Conservation (phyloP, 805 yeast species). For the Lipomyces orientalis region DNA sequence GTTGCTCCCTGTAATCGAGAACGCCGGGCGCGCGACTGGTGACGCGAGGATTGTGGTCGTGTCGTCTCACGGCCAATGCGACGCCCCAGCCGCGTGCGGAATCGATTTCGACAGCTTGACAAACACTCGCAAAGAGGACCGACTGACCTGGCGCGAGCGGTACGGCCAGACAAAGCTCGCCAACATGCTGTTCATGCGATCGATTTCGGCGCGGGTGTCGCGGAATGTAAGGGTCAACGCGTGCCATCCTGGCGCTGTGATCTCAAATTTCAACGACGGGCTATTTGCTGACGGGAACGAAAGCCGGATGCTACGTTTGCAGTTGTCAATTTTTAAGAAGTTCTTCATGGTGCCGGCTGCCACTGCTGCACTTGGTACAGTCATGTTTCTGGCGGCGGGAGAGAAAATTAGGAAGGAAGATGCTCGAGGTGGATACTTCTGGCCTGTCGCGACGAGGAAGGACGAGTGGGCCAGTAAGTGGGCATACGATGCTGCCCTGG, state of each 20-base stretch:
- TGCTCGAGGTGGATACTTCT: background rate
- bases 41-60: conserved; percentile 5
- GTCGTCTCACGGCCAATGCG: conserved; percentile 4
- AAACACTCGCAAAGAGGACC: background rate
- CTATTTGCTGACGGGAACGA: background rate
- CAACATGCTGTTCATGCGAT: conserved; percentile 3
- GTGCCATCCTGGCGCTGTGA: conserved; percentile 4
- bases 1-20: background rate
- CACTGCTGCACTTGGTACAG: background rate
- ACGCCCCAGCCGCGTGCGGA: background rate
- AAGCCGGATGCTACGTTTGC: background rate
- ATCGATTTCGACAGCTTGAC: conserved; percentile 3
- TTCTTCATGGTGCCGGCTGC: conserved; percentile 1
- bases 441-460: conserved; percentile 1
- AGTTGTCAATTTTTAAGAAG: background rate
- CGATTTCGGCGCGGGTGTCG: background rate
- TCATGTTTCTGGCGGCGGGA: background rate
- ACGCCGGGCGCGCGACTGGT: background rate
- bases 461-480: background rate
- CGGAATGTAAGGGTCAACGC: background rate
- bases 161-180: conserved; percentile 4
- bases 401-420: background rate
- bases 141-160: conserved; percentile 2
- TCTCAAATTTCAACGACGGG: background rate
- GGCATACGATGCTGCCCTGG: background rate